A percentile compares a stretch with the other conserved stretches of the same genome.
Evolutionary conservation across 2,329 filamentous ascomycete genomes (phyloP).

Genomic region (Lachnum nothofagi): DNA sequence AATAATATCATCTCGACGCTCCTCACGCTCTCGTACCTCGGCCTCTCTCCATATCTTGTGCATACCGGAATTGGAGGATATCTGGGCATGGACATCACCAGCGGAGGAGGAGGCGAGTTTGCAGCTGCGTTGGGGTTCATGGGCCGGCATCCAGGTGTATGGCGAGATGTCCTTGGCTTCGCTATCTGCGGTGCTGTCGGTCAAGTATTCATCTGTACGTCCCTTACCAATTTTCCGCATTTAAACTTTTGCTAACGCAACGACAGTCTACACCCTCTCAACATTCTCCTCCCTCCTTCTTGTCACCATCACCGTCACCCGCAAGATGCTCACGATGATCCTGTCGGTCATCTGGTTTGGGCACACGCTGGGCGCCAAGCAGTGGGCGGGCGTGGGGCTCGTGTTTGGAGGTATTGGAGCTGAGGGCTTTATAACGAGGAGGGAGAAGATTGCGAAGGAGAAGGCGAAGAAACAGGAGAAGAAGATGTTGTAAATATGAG

Average conservation of each 20-base stretch:
- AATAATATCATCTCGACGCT: slow-evolving; percentile 83
- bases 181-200: slow-evolving; percentile 85
- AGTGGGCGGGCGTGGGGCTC: slow-evolving; percentile 86
- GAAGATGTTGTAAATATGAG: slow-evolving; percentile 9
- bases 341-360: slow-evolving; percentile 92
- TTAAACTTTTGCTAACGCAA: slow-evolving; percentile 1
- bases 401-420: slow-evolving; percentile 95
- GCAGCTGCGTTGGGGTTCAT: slow-evolving; percentile 76
- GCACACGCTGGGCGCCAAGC: slow-evolving; percentile 77
- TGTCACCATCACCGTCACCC: slow-evolving; percentile 92
- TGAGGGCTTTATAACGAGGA: slow-evolving; percentile 73
- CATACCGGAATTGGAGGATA: slow-evolving; percentile 59
- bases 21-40: slow-evolving; percentile 70
- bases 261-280: slow-evolving; percentile 78
- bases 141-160: slow-evolving; percentile 70
- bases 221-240: too few relatives aligned
- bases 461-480: slow-evolving; percentile 15
- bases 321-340: slow-evolving; percentile 99
- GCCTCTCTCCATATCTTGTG: slow-evolving; percentile 75
- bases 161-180: slow-evolving; percentile 85
- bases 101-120: slow-evolving; percentile 67
- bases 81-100: slow-evolving; percentile 59
- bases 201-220: slow-evolving; percentile 90
- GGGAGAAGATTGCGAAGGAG: slow-evolving; percentile 79
- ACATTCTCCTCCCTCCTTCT: slow-evolving; percentile 88